A percentile compares a stretch with the other conserved stretches of the same genome.
Evolutionary conservation across 2,329 filamentous ascomycete species (phyloP).

Genomic region (Microsporum audouinii): DNA sequence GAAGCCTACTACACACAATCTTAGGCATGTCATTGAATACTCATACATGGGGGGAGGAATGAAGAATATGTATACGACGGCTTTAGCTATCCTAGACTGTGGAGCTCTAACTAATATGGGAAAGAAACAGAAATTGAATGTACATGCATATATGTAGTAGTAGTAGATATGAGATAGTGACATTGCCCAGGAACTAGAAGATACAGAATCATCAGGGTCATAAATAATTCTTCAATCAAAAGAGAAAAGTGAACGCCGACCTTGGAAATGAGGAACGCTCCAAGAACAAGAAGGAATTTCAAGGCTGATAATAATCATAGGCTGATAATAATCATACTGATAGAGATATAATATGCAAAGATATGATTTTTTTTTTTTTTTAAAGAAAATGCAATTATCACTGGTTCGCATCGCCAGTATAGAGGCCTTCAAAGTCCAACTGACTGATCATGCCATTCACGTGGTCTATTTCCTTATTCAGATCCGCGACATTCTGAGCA

Average conservation of each 20-base stretch:
- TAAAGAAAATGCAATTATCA: not conserved
- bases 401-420: conserved; percentile 20
- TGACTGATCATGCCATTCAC: conserved; percentile 54
- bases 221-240: not conserved
- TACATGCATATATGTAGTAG: not conserved
- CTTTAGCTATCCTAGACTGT: not conserved
- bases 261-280: not conserved
- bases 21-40: too few species aligned
- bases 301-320: not conserved
- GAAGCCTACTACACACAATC: too few species aligned
- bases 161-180: not conserved
- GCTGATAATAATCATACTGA: not conserved
- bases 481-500: conserved; percentile 67
- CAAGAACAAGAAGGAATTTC: not conserved
- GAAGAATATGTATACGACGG: not conserved
- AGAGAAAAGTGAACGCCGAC: not conserved
- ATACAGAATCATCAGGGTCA: not conserved
- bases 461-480: conserved; percentile 64
- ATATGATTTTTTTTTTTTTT: too few species aligned
- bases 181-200: not conserved
- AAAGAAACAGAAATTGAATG: not conserved
- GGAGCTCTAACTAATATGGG: not conserved
- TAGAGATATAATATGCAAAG: not conserved
- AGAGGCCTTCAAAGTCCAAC: conserved; percentile 51
- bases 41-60: not conserved